Conservation (phyloP, 345 rosid species). For the Citrus medica region DNA sequence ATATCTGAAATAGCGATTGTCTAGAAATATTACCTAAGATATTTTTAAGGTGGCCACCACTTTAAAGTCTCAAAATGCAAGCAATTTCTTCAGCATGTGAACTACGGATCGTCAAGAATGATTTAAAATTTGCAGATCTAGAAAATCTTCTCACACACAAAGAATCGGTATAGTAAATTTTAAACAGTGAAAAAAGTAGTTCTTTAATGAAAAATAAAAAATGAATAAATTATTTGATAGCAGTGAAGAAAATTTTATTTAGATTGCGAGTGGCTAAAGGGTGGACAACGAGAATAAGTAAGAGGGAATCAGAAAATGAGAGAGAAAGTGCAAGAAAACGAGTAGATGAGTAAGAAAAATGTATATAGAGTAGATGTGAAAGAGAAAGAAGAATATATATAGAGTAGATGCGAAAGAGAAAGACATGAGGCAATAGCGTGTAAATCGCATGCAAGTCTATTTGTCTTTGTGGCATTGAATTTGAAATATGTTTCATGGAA, state of each 20-base stretch:
- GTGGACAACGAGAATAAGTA: background rate
- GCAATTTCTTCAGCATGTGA: background rate
- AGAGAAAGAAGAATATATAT: too few relatives aligned
- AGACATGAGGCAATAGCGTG: background rate
- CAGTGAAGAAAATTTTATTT: too few relatives aligned
- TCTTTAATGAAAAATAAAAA: too few relatives aligned
- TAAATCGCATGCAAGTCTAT: background rate
- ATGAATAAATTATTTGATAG: too few relatives aligned
- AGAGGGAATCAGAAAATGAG: background rate
- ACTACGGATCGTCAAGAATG: background rate
- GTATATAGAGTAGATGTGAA: too few relatives aligned
- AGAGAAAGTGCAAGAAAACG: too few relatives aligned
- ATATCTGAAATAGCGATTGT: background rate
- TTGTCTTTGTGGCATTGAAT: background rate
- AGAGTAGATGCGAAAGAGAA: background rate
- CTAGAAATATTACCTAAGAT: conserved; percentile 1
- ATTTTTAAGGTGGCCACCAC: background rate
- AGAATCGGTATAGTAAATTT: too few relatives aligned
- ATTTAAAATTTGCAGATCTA: background rate
- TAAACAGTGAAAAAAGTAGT: too few relatives aligned
- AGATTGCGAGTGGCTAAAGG: background rate
- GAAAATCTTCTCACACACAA: background rate
- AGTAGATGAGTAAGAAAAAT: background rate
- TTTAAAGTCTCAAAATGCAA: background rate
- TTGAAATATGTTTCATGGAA: background rate